A percentile compares a stretch with the other conserved stretches of the same genome.
Evolutionary conservation across 2,329 filamentous ascomycete species (phyloP).

Genomic region (Talaromyces islandicus): DNA sequence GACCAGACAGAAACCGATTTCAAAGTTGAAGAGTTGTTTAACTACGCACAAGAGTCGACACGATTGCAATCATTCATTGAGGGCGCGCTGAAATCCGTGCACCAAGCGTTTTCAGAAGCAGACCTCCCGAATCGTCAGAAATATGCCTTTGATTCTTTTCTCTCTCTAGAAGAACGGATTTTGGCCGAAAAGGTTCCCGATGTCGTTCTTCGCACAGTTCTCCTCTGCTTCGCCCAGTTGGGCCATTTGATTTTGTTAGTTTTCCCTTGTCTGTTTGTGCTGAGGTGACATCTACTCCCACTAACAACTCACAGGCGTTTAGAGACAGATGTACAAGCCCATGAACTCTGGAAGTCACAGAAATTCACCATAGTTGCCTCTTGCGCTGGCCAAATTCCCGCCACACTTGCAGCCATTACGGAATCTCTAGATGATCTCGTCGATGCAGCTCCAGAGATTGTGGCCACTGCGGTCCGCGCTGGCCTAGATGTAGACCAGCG

Average conservation of each 20-base stretch:
- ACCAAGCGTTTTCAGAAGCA: background rate
- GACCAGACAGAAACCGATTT: slow-evolving; percentile 2
- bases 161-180: background rate
- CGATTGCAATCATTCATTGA: background rate
- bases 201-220: slow-evolving; percentile 3
- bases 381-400: slow-evolving; percentile 3
- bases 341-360: background rate
- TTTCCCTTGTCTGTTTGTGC: background rate
- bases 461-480: slow-evolving; percentile 1
- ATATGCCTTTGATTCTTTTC: slow-evolving; percentile 1
- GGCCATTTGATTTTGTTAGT: slow-evolving; percentile 1
- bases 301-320: background rate
- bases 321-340: background rate
- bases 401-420: background rate
- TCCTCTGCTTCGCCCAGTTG: slow-evolving; percentile 2
- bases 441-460: background rate
- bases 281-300: background rate
- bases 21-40: background rate
- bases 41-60: background rate
- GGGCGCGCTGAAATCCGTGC: background rate
- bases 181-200: background rate
- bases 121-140: background rate
- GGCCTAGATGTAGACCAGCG: slow-evolving; percentile 2
- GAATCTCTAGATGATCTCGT: slow-evolving; percentile 1
- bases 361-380: slow-evolving; percentile 2